A percentile compares a stretch with the other conserved stretches of the same genome.
These are phyloP conservation scores for Coprinopsis sp. DNA, from an alignment of 768 basidiomycete genomes.

Conservation along the genomic window DNA sequence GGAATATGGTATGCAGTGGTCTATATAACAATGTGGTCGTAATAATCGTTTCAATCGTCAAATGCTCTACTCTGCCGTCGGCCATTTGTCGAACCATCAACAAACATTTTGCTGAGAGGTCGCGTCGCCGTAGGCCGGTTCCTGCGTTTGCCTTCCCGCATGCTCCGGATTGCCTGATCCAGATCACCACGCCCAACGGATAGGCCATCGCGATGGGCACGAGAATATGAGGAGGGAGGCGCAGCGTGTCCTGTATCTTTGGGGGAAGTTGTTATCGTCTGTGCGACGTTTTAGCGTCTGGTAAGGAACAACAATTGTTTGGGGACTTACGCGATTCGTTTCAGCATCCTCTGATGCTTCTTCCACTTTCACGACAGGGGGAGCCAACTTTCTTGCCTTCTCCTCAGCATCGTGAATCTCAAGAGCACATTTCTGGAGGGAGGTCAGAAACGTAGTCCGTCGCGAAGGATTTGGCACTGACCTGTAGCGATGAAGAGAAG, in stretches of 20 bases:
- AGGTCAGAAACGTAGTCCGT: neutral
- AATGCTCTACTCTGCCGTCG: conserved; percentile 30
- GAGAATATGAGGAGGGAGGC: conserved; percentile 25
- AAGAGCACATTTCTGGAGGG: conserved; percentile 62
- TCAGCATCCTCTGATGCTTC: conserved; percentile 14
- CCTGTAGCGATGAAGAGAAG: conserved; percentile 72
- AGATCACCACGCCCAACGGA: conserved; percentile 75
- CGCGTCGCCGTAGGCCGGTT: conserved; percentile 42
- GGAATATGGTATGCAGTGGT: too few species aligned
- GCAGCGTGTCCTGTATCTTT: conserved; percentile 21
- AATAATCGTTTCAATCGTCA: conserved; percentile 15
- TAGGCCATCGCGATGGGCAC: conserved; percentile 34
- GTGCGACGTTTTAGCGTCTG: conserved; percentile 1
- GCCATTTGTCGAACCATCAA: conserved; percentile 45
- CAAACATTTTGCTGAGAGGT: conserved; percentile 75
- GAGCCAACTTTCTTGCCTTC: conserved; percentile 23
- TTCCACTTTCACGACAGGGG: conserved; percentile 21
- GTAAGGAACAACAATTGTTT: conserved; percentile 8
- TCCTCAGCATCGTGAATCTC: conserved; percentile 54
- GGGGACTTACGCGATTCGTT: neutral
- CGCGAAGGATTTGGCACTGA: conserved; percentile 19
- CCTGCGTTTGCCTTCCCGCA: conserved; percentile 62
- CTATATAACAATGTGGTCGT: neutral
- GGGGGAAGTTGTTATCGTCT: conserved; percentile 39
- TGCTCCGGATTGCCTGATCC: conserved; percentile 80